phyloP scores from a whole-genome alignment of 2,329 filamentous ascomycete genomes.

The Atkinsonella hypoxylon region DNA sequence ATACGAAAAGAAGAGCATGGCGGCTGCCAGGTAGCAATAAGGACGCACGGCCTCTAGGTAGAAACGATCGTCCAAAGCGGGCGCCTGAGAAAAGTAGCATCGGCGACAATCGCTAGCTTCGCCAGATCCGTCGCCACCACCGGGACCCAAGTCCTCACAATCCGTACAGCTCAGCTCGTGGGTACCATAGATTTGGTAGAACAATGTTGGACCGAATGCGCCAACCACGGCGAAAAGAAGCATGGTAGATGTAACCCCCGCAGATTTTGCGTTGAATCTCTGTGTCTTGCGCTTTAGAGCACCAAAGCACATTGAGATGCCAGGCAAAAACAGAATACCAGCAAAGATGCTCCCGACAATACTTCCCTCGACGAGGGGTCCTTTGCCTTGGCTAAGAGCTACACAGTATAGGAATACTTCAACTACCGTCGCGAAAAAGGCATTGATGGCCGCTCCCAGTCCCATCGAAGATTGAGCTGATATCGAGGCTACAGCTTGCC shows the following conservation, averaged over 20 bases:
- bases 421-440: slow-evolving; percentile 94
- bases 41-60: slow-evolving; percentile 84
- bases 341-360: slow-evolving; percentile 97
- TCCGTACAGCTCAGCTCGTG: slow-evolving; percentile 84
- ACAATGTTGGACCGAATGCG: slow-evolving; percentile 88
- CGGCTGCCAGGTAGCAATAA: slow-evolving; percentile 81
- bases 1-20: slow-evolving; percentile 83
- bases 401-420: slow-evolving; percentile 97
- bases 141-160: slow-evolving; percentile 34
- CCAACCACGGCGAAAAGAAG: slow-evolving; percentile 90
- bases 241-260: slow-evolving; percentile 96
- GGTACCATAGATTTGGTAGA: slow-evolving; percentile 97
- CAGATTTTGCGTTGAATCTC: slow-evolving; percentile 92
- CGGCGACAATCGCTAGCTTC: slow-evolving; percentile 67
- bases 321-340: slow-evolving; percentile 86
- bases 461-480: slow-evolving; percentile 99
- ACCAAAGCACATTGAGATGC: slow-evolving; percentile 96
- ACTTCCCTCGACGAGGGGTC: slow-evolving; percentile 85
- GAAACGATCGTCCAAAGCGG: slow-evolving; percentile 75
- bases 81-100: slow-evolving; percentile 86
- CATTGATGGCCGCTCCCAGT: slow-evolving; percentile 90
- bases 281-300: slow-evolving; percentile 97
- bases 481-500: slow-evolving; percentile 94
- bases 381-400: slow-evolving; percentile 84
- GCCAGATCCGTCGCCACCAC: slow-evolving; percentile 21